Conservation (phyloP, 805 yeast genomes). For the Zygoascus biomembranicola region DNA sequence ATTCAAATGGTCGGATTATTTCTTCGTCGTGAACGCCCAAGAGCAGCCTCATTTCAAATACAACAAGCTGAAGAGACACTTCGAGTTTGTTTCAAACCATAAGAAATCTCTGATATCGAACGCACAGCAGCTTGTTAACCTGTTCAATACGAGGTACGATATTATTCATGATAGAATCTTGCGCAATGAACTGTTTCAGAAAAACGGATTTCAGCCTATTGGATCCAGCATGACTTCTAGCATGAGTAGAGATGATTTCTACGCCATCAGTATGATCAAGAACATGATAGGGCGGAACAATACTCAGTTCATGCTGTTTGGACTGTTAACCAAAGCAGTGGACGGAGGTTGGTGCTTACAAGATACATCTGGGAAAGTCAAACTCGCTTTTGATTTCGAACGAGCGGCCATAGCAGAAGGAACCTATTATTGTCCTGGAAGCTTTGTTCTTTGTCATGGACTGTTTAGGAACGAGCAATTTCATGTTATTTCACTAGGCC, state of each 20-base stretch:
- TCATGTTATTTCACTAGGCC: slow-evolving; percentile 67
- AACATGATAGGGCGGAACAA: slow-evolving; percentile 83
- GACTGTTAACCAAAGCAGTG: slow-evolving; percentile 55
- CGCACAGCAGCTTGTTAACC: slow-evolving; percentile 15
- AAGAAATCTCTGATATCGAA: slow-evolving; percentile 17
- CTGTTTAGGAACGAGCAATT: slow-evolving; percentile 55
- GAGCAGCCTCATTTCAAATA: slow-evolving; percentile 59
- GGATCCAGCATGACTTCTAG: slow-evolving; percentile 9
- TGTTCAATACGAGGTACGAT: slow-evolving; percentile 43
- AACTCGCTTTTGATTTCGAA: slow-evolving; percentile 45
- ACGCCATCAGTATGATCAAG: slow-evolving; percentile 60
- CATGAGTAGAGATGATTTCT: slow-evolving; percentile 5
- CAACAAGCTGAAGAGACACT: slow-evolving; percentile 55
- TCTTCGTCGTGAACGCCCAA: slow-evolving; percentile 53
- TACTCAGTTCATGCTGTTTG: slow-evolving; percentile 65
- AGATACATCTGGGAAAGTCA: slow-evolving; percentile 71
- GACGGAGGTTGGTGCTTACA: slow-evolving; percentile 70
- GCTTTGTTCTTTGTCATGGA: slow-evolving; percentile 77
- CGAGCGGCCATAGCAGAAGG: slow-evolving; percentile 44
- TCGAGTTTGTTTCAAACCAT: slow-evolving; percentile 28
- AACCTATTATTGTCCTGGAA: slow-evolving; percentile 61
- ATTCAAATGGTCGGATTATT: slow-evolving; percentile 66
- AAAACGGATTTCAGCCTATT: slow-evolving; percentile 22
- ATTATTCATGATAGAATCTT: slow-evolving; percentile 61
- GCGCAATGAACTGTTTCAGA: slow-evolving; percentile 69